Evolutionary conservation across 768 basidiomycete species (phyloP), one percentile per base, ranked within the genome.

Genomic region (Gloeostereum incarnatum): DNA sequence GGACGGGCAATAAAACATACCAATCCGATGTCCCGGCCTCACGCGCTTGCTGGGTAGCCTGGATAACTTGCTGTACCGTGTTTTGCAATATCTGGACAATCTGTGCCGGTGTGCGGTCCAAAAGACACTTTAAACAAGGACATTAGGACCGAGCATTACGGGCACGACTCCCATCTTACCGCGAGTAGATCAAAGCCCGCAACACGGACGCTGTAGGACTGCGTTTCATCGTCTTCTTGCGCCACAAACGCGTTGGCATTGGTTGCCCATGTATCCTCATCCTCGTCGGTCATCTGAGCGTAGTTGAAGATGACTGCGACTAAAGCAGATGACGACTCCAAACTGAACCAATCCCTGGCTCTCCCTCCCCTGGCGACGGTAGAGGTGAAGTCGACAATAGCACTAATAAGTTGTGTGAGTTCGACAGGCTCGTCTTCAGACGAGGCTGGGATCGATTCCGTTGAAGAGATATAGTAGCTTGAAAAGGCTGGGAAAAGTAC

Each of bases 201-300:
- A 2, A 88, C 74, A 24, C 96, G 73, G 23, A 90, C 71, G 39
- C 85, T 87, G 52, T 91, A 93, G 2, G 69, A 54, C 38, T 85
- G 77, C 1, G 80, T 80, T 44, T 94, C 91, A 43, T 97, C 94
- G 38, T 96, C 90, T 51, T 97, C 93, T 53, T 98, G 90, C 18
- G 84, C 82, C 21, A 98, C 80, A 51, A 98, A 98, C 3, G 83
- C 77, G 48, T 98, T 97, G 3, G 88, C 79, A 49, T 96, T 85
- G 38, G 69, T 75, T 2, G 78, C 74, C 94, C 94, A 98, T 11
- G 77, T 82, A 21, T 92, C 89, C 53, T 92, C 91, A 53, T 97
- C 88, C 41, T 94, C 89, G 11, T 75, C 69, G 1, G 91, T 91
- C 71, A 99, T 93, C 54, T 92, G 89, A 10, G 75, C 67, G 57